Percentiles rank a stretch among this genome's conserved stretches.
Conservation (phyloP, 208 protist genomes). For the Trypanosoma theileri region DNA sequence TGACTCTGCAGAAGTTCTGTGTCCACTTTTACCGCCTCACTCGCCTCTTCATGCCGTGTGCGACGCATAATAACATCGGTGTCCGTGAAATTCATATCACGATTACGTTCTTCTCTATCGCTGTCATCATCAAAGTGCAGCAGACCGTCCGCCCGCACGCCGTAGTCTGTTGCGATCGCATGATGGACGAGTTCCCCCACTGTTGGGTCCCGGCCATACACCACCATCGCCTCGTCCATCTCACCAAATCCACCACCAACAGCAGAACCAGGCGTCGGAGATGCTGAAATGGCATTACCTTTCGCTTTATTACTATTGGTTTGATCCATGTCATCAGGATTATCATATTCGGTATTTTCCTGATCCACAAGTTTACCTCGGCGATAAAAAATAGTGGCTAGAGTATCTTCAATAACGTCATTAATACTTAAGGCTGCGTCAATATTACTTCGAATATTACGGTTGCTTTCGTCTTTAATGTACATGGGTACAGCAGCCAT, state of each 20-base stretch:
- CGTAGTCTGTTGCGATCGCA: slow-evolving; percentile 66
- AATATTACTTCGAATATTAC: slow-evolving; percentile 64
- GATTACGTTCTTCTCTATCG: slow-evolving; percentile 69
- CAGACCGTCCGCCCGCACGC: slow-evolving; percentile 60
- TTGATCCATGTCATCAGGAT: slow-evolving; percentile 34
- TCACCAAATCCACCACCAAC: slow-evolving; percentile 11
- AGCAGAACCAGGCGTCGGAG: background rate
- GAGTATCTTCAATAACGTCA: slow-evolving; percentile 80
- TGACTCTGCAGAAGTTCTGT: slow-evolving; percentile 64
- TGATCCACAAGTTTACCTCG: slow-evolving; percentile 77
- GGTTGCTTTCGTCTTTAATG: slow-evolving; percentile 72
- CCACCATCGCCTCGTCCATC: slow-evolving; percentile 12
- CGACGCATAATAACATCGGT: slow-evolving; percentile 72
- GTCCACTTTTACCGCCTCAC: slow-evolving; percentile 57
- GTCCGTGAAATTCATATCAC: slow-evolving; percentile 70
- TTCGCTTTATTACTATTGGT: background rate
- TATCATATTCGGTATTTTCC: slow-evolving; percentile 50
- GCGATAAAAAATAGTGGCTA: slow-evolving; percentile 83
- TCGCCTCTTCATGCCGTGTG: slow-evolving; percentile 36
- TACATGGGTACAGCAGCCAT: slow-evolving; percentile 79
- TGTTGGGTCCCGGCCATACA: slow-evolving; percentile 54
- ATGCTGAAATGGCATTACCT: background rate
- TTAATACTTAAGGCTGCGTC: slow-evolving; percentile 75
- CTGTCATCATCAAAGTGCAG: slow-evolving; percentile 79
- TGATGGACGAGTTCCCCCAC: slow-evolving; percentile 75